Conservation (phyloP, 2,329 filamentous ascomycete species). For the Beauveria sp. region DNA sequence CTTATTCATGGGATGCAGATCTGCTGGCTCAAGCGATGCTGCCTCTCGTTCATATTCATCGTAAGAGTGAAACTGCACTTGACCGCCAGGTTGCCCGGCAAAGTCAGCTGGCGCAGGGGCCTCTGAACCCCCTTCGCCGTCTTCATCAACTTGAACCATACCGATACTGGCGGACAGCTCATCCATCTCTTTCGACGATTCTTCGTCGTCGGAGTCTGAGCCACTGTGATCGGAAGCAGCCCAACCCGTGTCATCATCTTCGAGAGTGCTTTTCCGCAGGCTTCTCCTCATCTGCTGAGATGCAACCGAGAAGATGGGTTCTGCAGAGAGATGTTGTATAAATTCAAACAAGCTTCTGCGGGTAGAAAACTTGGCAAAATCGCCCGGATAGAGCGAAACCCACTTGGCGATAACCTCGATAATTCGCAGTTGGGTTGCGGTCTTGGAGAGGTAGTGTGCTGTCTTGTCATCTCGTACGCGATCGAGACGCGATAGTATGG, state of each 20-base stretch:
- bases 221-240: constrained; percentile 63
- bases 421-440: constrained; percentile 73
- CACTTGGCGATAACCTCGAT: constrained; percentile 81
- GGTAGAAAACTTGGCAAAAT: constrained; percentile 76
- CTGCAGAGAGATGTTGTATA: constrained; percentile 63
- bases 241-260: constrained; percentile 92
- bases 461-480: constrained; percentile 57
- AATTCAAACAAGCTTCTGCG: constrained; percentile 67
- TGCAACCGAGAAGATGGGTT: constrained; percentile 76
- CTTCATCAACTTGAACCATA: constrained; percentile 41
- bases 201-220: constrained; percentile 27
- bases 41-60: constrained; percentile 80
- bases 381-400: constrained; percentile 83
- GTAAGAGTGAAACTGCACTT: constrained; percentile 55
- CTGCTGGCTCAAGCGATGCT: constrained; percentile 59
- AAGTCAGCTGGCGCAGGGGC: constrained; percentile 26
- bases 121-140: constrained; percentile 35
- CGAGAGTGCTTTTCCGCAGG: constrained; percentile 61
- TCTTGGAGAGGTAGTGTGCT: constrained; percentile 66
- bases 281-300: constrained; percentile 79
- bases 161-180: constrained; percentile 35
- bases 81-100: constrained; percentile 34
- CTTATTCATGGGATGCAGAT: constrained; percentile 67
- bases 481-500: constrained; percentile 72
- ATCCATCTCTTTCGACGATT: constrained; percentile 32